Evolutionary conservation across 306 rosid species (phyloP), one percentile per base, ranked within the genome.

Genomic region (Cajanus cajan): DNA sequence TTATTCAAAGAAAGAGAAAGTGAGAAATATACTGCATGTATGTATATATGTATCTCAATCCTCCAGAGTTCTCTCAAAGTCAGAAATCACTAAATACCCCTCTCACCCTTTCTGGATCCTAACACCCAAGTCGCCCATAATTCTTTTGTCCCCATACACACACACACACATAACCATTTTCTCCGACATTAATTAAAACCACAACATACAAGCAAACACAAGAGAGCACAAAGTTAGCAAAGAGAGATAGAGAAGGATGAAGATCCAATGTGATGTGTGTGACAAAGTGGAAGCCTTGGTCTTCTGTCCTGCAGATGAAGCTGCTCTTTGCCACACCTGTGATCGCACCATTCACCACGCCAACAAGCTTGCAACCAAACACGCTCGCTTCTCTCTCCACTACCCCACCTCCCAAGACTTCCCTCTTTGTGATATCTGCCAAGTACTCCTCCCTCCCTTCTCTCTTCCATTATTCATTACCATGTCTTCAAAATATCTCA

Each of bases 281-380:
- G 85, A 87, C 43, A 87, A 85, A 84, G 81, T 52, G 0, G 85
- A 87, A 68, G 98, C 98, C 24, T 68, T 88, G 8, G 55, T 91
- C 2, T 95, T 90, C 81, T 95, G 98, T 73, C 84, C 92, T 0
- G 93, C 97, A 6, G 98, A 95, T 87, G 98, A 95, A 85, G 98
- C 98, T 0, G 94, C 95, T 51, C 97, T 95, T 34, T 95, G 98
- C 52, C 73, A 85, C 28, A 82, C 15, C 54, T 95, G 97, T 34
- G 98, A 95, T 59, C 73, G 36, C 36, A 87, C 87, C 34, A 90
- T 93, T 73, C 98, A 95, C 82, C 90, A 88, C 7, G 98, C 96
- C 12, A 95, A 95, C 80, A 93, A 95, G 73, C 97, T 95, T 24
- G 90, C 97, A 3, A 22, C 81, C 74, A 85, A 93, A 55, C 98